A percentile compares a stretch with the other conserved stretches of the same genome.
Evolutionary conservation across 2,329 filamentous ascomycete genomes (phyloP).

Genomic region (Alternaria incomplexa): DNA sequence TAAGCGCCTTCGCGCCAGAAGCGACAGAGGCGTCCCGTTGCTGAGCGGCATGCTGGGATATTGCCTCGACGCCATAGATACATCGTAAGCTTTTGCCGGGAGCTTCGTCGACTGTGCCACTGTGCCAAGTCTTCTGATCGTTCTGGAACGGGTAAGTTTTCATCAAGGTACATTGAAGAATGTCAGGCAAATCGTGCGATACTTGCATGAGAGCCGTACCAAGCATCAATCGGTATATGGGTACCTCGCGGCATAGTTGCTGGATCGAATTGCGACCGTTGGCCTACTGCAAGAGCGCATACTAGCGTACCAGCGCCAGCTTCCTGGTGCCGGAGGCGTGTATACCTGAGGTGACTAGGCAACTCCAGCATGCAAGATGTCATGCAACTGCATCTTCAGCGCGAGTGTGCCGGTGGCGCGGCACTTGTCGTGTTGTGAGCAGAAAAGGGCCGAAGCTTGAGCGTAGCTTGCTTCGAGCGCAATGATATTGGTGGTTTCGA

Average conservation of each 20-base stretch:
- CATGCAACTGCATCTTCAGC: not conserved
- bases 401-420: not conserved
- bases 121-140: not conserved
- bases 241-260: constrained; percentile 2
- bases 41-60: not conserved
- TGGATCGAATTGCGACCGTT: constrained; percentile 21
- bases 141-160: not conserved
- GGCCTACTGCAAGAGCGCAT: constrained; percentile 18
- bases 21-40: not conserved
- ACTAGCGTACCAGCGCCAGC: constrained; percentile 21
- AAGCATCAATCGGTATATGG: not conserved
- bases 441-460: constrained; percentile 1
- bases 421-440: not conserved
- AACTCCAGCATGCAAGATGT: not conserved
- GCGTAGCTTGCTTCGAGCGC: not conserved
- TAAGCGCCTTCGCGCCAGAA: not conserved
- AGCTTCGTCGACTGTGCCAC: not conserved
- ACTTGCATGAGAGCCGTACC: constrained; percentile 4
- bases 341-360: not conserved
- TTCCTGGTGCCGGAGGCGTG: not conserved
- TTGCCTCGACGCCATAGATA: not conserved
- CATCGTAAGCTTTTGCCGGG: not conserved
- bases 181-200: constrained; percentile 5
- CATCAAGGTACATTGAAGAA: not conserved
- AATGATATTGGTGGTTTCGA: not conserved